Percentiles rank a stretch among this genome's conserved stretches.
phyloP scores from a whole-genome alignment of 805 yeast genomes.

The Wickerhamomyces ciferrii region DNA sequence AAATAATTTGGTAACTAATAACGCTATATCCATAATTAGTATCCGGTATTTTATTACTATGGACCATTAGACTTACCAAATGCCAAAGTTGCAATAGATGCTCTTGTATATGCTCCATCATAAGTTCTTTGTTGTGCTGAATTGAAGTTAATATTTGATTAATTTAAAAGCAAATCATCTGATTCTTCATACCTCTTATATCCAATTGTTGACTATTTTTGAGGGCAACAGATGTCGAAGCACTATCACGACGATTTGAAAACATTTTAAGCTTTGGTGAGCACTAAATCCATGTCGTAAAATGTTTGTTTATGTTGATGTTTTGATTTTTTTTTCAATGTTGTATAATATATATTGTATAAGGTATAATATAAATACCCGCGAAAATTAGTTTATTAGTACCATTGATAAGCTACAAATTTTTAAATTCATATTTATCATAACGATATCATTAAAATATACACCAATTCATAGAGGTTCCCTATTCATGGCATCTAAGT shows the following conservation, averaged over 20 bases:
- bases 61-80: constrained; percentile 29
- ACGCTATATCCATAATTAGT: background rate
- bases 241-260: background rate
- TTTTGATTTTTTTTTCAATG: no score
- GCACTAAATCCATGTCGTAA: no score
- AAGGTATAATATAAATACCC: no score
- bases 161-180: no score
- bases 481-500: no score
- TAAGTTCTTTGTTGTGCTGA: constrained; percentile 77
- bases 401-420: background rate
- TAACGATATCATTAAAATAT: background rate
- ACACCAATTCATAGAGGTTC: no score
- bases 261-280: no score
- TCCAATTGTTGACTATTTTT: constrained; percentile 6
- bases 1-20: constrained; percentile 61
- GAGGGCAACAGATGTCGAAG: background rate
- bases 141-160: background rate
- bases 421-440: background rate
- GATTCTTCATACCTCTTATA: constrained; percentile 4
- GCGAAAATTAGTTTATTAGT: background rate
- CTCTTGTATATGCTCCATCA: constrained; percentile 77
- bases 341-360: no score
- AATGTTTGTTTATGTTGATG: no score
- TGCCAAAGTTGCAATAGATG: constrained; percentile 64
- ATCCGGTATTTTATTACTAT: no score